Evolutionary conservation across 2,329 filamentous ascomycete species (phyloP).

Genomic region (Fusarium nisikadoi): DNA sequence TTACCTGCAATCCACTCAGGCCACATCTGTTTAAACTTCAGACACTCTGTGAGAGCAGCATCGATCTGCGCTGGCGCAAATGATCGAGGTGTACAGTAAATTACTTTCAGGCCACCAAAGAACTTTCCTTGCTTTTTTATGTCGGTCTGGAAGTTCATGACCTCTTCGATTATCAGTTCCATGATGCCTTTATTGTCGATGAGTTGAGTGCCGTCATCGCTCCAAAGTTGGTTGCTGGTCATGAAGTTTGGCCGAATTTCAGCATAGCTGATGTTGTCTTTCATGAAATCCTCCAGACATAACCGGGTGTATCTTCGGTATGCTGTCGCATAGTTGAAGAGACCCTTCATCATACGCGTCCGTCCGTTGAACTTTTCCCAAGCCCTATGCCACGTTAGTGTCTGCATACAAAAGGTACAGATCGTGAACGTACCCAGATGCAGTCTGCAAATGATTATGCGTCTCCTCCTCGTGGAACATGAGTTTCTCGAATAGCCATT

Average conservation of each 20-base stretch:
- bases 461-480: constrained; percentile 70
- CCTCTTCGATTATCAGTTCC: constrained; percentile 66
- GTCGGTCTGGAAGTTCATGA: constrained; percentile 58
- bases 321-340: constrained; percentile 73
- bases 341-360: constrained; percentile 77
- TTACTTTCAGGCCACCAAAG: constrained; percentile 75
- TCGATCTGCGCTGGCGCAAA: constrained; percentile 61
- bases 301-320: constrained; percentile 69
- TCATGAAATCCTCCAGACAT: constrained; percentile 70
- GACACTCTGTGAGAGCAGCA: constrained; percentile 68
- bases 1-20: constrained; percentile 71
- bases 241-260: constrained; percentile 78
- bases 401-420: neutral
- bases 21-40: constrained; percentile 67
- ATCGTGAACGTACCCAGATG: constrained; percentile 59
- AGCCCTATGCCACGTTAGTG: constrained; percentile 51
- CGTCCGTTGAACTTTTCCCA: constrained; percentile 74
- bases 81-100: constrained; percentile 75
- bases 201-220: constrained; percentile 62
- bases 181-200: constrained; percentile 70
- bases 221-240: constrained; percentile 69
- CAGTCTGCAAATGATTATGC: constrained; percentile 61
- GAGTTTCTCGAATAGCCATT: constrained; percentile 72
- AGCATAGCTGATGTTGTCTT: constrained; percentile 75
- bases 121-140: constrained; percentile 46